A percentile compares a stretch with the other conserved stretches of the same genome.
Conservation (phyloP, 2,329 filamentous ascomycete genomes). For the Sordariomycetes sp. region DNA sequence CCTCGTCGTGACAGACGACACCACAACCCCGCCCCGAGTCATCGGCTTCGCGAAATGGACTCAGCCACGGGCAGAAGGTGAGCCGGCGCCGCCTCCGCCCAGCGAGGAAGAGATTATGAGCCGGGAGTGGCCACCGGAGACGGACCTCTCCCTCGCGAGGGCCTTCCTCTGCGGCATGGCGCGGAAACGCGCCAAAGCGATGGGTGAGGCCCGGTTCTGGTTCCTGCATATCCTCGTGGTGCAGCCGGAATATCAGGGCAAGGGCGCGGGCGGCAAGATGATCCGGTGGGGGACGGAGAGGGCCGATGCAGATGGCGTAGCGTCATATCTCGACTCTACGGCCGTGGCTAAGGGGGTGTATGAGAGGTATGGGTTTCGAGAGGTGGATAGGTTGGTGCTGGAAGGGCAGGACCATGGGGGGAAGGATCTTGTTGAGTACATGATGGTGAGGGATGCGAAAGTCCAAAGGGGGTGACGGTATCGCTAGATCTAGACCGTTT, state of each 20-base stretch:
- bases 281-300: constrained; percentile 31
- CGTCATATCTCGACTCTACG: constrained; percentile 2
- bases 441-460: constrained; percentile 1
- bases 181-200: constrained; percentile 19
- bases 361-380: constrained; percentile 5
- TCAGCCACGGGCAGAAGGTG: not conserved
- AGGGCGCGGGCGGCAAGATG: constrained; percentile 27
- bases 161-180: constrained; percentile 25
- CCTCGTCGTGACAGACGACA: constrained; percentile 23
- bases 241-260: constrained; percentile 25
- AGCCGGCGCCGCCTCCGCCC: not conserved
- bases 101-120: not conserved
- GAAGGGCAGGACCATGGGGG: not conserved
- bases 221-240: constrained; percentile 34
- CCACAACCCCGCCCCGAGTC: not conserved
- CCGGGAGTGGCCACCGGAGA: constrained; percentile 23
- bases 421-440: not conserved
- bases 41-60: constrained; percentile 4
- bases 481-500: not conserved
- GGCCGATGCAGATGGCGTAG: constrained; percentile 22
- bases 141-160: constrained; percentile 19
- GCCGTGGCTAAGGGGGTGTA: not conserved
- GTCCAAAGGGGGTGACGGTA: not conserved
- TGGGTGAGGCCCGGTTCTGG: constrained; percentile 29
- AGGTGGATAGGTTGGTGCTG: not conserved